Evolutionary conservation across 805 yeast species (phyloP), one percentile per base, ranked within the genome.

Genomic region (Kurtzmaniella fragi): DNA sequence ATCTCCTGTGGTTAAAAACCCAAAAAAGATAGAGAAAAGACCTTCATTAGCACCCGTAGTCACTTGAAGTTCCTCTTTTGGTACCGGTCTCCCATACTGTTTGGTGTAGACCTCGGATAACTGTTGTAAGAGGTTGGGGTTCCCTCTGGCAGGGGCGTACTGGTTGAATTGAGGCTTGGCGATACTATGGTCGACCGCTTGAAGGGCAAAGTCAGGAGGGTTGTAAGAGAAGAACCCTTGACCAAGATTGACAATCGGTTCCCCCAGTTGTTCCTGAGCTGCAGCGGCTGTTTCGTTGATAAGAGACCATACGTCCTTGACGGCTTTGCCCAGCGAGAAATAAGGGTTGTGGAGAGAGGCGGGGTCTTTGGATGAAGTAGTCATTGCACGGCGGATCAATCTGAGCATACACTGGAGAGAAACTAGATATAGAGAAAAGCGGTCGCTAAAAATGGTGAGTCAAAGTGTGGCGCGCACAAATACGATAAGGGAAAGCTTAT

Each of bases 31-130:
- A 2, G 96, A 65, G 38, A 87, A 72, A 71, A 93, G 85, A 28
- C 97, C 98, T 64, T 93, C 98, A 54, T 93, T 93, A 33, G 99
- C 99, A 40, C 99, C 99, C 1, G 98, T 89, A 33, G 96, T 87
- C 30, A 91, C 82, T 40, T 82, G 78, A 31, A 93, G 71, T 54
- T 88, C 84, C 31, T 73, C 66, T 14, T 77, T 70, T 17, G 73
- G 70, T 15, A 88, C 64, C 17, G 65, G 59, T 37, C 82, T 69
- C 14, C 78, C 79, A 48, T 81, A 84, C 33, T 73, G 71, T 33
- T 84, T 80, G 16, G 86, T 68, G 64, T 91, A 93, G 17, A 85
- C 76, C 25, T 75, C 71, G 17, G 88, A 74, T 32, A 93, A 59
- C 8, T 91, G 82, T 29, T 79, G 68, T 41, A 89, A 63, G 45